Base-by-base conservation (phyloP, 1,284 basidiomycete species). In the Phellinidium pouzarii region DNA sequence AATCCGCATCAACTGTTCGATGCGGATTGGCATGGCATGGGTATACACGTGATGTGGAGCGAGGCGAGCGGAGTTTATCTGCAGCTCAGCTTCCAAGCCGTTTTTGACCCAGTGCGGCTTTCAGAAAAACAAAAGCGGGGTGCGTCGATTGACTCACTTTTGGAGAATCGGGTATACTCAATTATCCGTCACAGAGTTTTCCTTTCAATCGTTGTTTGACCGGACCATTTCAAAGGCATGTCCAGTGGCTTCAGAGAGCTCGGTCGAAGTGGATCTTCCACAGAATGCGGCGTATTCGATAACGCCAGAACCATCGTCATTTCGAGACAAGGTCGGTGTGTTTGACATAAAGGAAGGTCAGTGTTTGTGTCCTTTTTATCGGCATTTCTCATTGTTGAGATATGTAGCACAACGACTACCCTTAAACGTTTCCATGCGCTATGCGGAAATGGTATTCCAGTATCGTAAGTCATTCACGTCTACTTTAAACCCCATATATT, bases 1-100 rank as follows among this genome's bases (percentile, higher is more conserved):
- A 90, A 94, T 61, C 87, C 93, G 0, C 92, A 97, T 59, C 76
- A 76, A 3, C 68, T 95, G 3, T 94, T 97, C 61, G 84, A 89
- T 58, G 84, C 88, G 3, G 86, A 91, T 62, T 95, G 90, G 82
- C 87, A 96, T 67, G 84, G 90, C 17, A 75, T 98, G 64, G 82
- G 86, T 23, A 68, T 97, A 14, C 85, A 92, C 64, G 87, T 89
- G 3, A 63, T 74, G 14, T 85, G 81, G 76, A 68, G 66, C 9
- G 71, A 76, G 44, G 69, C 68, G 31, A 64, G 59, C 41, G 81
- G 79, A 4, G 74, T 90, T 12, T 76, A 84, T 61, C 71, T 96
- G 50, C 74, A 76, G 55, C 67, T 98, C 44, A 79, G 79, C n/a
- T 85, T 91, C 62, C 91, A 93, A 60, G 79, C 84, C 2, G 85